Evolutionary conservation across 2,329 filamentous ascomycete genomes (phyloP).

Genomic region (Fusarium marasasianum): DNA sequence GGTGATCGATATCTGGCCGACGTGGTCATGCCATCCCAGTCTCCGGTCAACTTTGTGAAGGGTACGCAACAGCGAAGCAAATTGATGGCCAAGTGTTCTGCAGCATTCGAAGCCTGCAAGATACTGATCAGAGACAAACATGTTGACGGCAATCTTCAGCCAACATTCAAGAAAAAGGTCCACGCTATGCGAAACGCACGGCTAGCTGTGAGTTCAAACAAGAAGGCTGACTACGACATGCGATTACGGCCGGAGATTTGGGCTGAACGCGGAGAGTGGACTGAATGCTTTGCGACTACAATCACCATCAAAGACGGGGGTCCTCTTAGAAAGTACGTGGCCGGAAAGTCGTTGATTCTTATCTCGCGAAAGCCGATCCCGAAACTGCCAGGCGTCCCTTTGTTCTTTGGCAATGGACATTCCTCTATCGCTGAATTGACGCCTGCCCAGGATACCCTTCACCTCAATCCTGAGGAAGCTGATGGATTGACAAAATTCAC

Average conservation of each 20-base stretch:
- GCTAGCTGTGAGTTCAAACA: conserved; percentile 82
- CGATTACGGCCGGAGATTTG: conserved; percentile 81
- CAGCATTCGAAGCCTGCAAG: conserved; percentile 85
- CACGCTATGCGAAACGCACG: conserved; percentile 88
- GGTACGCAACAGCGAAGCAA: conserved; percentile 76
- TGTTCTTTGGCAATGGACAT: conserved; percentile 75
- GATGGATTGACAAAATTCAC: conserved; percentile 76
- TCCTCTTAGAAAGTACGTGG: conserved; percentile 59
- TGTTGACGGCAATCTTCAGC: conserved; percentile 78
- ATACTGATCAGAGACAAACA: conserved; percentile 71
- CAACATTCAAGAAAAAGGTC: conserved; percentile 74
- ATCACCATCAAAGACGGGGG: conserved; percentile 67
- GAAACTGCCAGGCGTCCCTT: conserved; percentile 70
- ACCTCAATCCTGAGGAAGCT: conserved; percentile 55
- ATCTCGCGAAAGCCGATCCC: conserved; percentile 75
- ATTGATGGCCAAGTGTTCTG: conserved; percentile 83
- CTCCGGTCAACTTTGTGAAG: conserved; percentile 73
- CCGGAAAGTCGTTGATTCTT: conserved; percentile 72
- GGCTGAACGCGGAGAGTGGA: conserved; percentile 55
- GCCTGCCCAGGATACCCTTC: conserved; percentile 55
- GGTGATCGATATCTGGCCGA: conserved; percentile 77
- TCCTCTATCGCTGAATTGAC: conserved; percentile 66
- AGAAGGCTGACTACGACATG: conserved; percentile 79
- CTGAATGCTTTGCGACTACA: conserved; percentile 67
- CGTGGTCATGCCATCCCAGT: conserved; percentile 78